Percentiles rank a stretch among this genome's conserved stretches.
These are phyloP conservation scores for Phytophthora brassicae DNA, from an alignment of 352 stramenopile genomes.

Conservation along the genomic window DNA sequence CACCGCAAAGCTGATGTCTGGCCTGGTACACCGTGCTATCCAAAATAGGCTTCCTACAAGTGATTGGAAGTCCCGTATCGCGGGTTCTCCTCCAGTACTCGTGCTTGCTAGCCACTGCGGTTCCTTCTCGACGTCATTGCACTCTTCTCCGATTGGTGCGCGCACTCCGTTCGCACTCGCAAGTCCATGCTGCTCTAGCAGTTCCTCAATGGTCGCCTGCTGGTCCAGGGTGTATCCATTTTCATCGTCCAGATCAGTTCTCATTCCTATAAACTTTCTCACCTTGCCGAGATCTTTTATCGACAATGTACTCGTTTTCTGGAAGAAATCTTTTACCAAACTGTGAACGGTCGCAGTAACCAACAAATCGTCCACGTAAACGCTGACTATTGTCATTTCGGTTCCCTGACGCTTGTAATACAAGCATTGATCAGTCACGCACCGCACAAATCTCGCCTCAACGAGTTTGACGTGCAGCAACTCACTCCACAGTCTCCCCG, in stretches of 20 bases:
- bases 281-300: conserved; percentile 32
- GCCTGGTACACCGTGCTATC: conserved; percentile 36
- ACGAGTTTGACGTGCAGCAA: conserved; percentile 18
- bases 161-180: too few species aligned
- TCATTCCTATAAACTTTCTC: conserved; percentile 30
- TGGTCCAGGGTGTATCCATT: too few species aligned
- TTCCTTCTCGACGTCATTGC: conserved; percentile 1
- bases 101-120: conserved; percentile 6
- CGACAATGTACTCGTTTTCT: too few species aligned
- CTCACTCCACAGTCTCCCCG: conserved; percentile 12
- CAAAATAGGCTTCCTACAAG: conserved; percentile 36
- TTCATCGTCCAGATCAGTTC: too few species aligned
- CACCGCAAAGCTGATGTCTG: conserved; percentile 31
- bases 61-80: conserved; percentile 32
- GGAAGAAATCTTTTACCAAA: conserved; percentile 12
- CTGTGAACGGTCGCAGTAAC: conserved; percentile 11
- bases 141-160: conserved; percentile 13
- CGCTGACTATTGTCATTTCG: conserved; percentile 13
- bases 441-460: conserved; percentile 16
- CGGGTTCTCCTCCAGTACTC: neutral
- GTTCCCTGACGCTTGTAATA: too few species aligned
- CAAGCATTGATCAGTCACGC: conserved; percentile 14
- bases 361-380: conserved; percentile 37
- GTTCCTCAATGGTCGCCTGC: too few species aligned
- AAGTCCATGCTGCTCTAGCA: too few species aligned